phyloP scores from a whole-genome alignment of 108 stramenopile genomes.

The Cyclostephanos tholiformis region DNA sequence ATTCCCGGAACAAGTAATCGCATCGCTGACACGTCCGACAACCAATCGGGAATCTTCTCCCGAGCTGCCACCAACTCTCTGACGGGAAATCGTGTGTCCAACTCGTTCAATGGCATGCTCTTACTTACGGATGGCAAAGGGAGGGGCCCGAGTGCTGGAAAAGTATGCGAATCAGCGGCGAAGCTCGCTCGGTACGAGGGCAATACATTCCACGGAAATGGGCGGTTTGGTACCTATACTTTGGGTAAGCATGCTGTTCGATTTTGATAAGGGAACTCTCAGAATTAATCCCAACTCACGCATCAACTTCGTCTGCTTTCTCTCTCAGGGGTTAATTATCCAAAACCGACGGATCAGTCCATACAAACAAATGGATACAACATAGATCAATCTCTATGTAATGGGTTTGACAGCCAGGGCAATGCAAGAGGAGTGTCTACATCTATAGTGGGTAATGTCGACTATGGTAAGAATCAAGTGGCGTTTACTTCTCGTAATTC shows the following conservation, averaged over 20 bases:
- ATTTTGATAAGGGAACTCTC: not conserved
- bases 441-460: conserved; percentile 54
- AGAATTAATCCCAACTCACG: not conserved
- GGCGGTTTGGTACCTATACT: conserved; percentile 47
- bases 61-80: conserved; percentile 19
- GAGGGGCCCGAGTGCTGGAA: conserved; percentile 42
- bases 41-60: conserved; percentile 57
- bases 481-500: too few species aligned
- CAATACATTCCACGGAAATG: conserved; percentile 61
- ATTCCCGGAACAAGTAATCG: conserved; percentile 60
- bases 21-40: conserved; percentile 51
- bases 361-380: conserved; percentile 50
- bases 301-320: conserved; percentile 1
- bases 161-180: conserved; percentile 45
- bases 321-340: conserved; percentile 35
- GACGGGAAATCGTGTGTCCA: conserved; percentile 51
- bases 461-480: conserved; percentile 53
- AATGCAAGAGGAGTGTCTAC: conserved; percentile 45
- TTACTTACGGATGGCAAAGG: conserved; percentile 39
- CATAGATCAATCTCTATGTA: conserved; percentile 41
- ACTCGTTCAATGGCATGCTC: conserved; percentile 66
- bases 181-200: conserved; percentile 51
- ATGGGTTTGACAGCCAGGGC: conserved; percentile 48
- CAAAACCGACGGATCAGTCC: conserved; percentile 58
- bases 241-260: conserved; percentile 4